phyloP scores from a whole-genome alignment of 2,329 filamentous ascomycete genomes.

The Paecilomyces dactylethromorphus region DNA sequence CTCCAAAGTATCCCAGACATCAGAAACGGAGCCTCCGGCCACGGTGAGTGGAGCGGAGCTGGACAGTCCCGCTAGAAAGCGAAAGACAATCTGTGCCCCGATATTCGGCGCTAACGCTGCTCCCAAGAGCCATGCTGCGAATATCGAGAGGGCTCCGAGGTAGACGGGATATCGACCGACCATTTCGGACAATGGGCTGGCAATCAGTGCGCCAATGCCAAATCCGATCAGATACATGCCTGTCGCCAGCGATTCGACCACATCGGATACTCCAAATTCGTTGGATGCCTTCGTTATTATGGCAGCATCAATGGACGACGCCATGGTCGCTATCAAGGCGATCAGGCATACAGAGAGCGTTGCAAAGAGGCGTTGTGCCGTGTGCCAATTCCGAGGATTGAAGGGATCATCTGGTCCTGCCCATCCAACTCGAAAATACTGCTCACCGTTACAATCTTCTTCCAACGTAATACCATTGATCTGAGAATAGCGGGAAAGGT shows the following conservation, averaged over 20 bases:
- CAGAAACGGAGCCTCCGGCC: slow-evolving; percentile 41
- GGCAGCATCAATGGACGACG: slow-evolving; percentile 48
- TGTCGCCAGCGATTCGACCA: slow-evolving; percentile 46
- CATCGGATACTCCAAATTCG: slow-evolving; percentile 44
- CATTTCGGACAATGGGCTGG: slow-evolving; percentile 45
- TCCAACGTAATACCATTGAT: not conserved
- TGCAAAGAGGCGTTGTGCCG: slow-evolving; percentile 26
- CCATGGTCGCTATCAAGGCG: slow-evolving; percentile 45
- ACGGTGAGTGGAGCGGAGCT: slow-evolving; percentile 40
- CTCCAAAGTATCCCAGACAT: slow-evolving; percentile 44
- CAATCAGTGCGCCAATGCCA: slow-evolving; percentile 42
- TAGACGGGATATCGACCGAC: slow-evolving; percentile 46
- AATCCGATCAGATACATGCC: slow-evolving; percentile 40
- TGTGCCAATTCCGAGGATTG: slow-evolving; percentile 35
- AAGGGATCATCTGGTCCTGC: slow-evolving; percentile 29
- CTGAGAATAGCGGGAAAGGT: not conserved
- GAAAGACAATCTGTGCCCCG: slow-evolving; percentile 43
- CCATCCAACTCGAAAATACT: slow-evolving; percentile 35
- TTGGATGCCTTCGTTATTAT: slow-evolving; percentile 40
- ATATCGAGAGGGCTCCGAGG: slow-evolving; percentile 39
- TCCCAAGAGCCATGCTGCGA: slow-evolving; percentile 46
- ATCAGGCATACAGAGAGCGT: slow-evolving; percentile 42
- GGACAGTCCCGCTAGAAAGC: slow-evolving; percentile 46
- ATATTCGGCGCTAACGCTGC: slow-evolving; percentile 45
- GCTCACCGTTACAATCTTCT: not conserved